phyloP scores from a whole-genome alignment of 1,284 basidiomycete species.

The Trichosporon sp. region DNA sequence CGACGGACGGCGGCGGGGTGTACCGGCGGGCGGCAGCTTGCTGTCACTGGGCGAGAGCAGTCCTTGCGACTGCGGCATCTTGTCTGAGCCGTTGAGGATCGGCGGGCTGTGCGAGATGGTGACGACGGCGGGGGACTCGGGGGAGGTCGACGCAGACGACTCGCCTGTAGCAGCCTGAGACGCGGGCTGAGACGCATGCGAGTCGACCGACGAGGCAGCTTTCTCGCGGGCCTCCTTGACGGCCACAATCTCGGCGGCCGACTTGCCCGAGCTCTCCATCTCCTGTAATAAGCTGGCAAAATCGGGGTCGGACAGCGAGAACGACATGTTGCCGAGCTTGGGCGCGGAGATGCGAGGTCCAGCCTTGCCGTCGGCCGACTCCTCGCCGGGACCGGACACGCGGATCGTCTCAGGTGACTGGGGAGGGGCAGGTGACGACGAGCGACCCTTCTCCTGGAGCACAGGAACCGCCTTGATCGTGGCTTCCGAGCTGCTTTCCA shows the following conservation, averaged over 20 bases:
- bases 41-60: conserved; percentile 30
- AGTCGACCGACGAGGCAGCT: background rate
- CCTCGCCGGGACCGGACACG: background rate
- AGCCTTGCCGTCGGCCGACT: conserved; percentile 1
- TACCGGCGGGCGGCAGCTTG: conserved; percentile 19
- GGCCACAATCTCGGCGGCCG: background rate
- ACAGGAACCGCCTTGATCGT: background rate
- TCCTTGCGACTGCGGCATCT: background rate
- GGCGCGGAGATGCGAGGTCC: conserved; percentile 43
- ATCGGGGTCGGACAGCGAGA: conserved; percentile 50
- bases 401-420: background rate
- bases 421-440: background rate
- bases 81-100: background rate
- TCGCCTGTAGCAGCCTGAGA: background rate
- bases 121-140: background rate
- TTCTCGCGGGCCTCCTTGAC: background rate
- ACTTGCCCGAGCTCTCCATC: conserved; percentile 25
- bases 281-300: conserved; percentile 48
- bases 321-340: conserved; percentile 44
- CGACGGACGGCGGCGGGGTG: conserved; percentile 36
- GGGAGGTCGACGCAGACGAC: background rate
- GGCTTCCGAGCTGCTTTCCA: background rate
- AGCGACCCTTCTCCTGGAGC: background rate
- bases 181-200: background rate
- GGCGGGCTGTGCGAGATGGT: conserved; percentile 1